Conservation (phyloP, 2,329 filamentous ascomycete species). For the Pseudocercospora pini-densiflorae region DNA sequence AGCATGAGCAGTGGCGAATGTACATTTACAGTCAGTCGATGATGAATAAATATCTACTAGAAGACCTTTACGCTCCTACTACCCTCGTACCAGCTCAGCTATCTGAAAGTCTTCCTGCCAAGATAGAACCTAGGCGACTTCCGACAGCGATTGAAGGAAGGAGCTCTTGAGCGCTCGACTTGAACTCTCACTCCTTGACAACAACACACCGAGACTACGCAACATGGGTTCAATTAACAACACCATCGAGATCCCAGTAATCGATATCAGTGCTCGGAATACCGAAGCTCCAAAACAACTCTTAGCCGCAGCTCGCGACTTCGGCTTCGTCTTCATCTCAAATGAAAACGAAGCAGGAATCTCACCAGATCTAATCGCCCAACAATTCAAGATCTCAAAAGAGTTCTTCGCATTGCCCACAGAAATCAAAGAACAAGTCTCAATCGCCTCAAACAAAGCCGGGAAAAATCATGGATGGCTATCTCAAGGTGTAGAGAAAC, state of each 20-base stretch:
- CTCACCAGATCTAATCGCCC: constrained; percentile 65
- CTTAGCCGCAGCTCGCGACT: constrained; percentile 77
- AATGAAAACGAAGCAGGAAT: constrained; percentile 69
- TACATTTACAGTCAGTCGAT: constrained; percentile 22
- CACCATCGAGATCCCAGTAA: constrained; percentile 68
- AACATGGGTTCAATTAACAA: constrained; percentile 18
- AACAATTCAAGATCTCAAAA: constrained; percentile 73
- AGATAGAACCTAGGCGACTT: constrained; percentile 3
- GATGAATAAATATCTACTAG: not conserved
- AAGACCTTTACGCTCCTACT: not conserved
- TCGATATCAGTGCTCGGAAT: constrained; percentile 72
- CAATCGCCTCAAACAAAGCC: constrained; percentile 66
- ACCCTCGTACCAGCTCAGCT: not conserved
- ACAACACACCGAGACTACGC: not conserved
- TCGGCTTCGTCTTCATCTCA: constrained; percentile 89
- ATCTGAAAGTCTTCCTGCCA: not conserved
- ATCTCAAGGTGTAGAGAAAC: constrained; percentile 82
- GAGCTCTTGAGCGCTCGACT: not conserved
- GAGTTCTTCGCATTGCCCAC: constrained; percentile 73
- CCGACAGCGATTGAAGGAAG: not conserved
- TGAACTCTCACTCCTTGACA: not conserved
- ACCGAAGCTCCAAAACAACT: constrained; percentile 68
- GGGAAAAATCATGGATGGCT: constrained; percentile 85
- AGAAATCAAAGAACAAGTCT: constrained; percentile 74
- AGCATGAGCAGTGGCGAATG: constrained; percentile 17